phyloP scores from a whole-genome alignment of 768 basidiomycete genomes.

The Rhodotorula paludigena region DNA sequence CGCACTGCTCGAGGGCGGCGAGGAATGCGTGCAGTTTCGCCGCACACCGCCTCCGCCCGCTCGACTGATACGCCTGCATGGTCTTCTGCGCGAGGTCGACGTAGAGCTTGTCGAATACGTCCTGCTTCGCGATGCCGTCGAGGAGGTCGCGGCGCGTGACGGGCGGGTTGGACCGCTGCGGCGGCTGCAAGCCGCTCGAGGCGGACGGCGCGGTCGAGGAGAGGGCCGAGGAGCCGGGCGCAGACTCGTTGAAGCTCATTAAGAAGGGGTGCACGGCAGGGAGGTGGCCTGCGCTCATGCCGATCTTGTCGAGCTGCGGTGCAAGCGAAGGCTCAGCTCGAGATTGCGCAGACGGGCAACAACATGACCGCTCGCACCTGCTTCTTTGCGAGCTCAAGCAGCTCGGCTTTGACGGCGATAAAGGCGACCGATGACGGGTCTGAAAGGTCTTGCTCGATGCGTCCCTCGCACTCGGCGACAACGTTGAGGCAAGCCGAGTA shows the following conservation, averaged over 20 bases:
- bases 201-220: conserved; percentile 30
- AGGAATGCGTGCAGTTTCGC: conserved; percentile 77
- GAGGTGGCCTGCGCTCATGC: conserved; percentile 66
- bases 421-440: conserved; percentile 54
- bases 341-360: neutral
- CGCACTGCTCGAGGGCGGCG: conserved; percentile 84
- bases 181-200: neutral
- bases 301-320: conserved; percentile 74
- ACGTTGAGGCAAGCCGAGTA: conserved; percentile 83
- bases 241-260: conserved; percentile 49
- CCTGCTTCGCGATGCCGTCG: conserved; percentile 47
- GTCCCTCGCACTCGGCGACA: conserved; percentile 70
- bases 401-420: conserved; percentile 77
- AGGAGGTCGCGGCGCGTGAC: conserved; percentile 35
- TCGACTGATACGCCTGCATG: conserved; percentile 74
- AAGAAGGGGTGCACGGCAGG: conserved; percentile 70
- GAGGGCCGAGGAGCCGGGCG: conserved; percentile 22
- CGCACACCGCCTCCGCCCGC: conserved; percentile 79
- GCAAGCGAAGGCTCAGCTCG: neutral
- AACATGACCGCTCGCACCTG: conserved; percentile 56
- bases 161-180: conserved; percentile 5
- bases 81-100: conserved; percentile 68
- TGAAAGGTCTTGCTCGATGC: conserved; percentile 55
- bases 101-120: conserved; percentile 74
- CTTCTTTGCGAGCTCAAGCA: conserved; percentile 76